Evolutionary conservation across 257 asterid species (phyloP).

Genomic region (Solanum paucissectum): DNA sequence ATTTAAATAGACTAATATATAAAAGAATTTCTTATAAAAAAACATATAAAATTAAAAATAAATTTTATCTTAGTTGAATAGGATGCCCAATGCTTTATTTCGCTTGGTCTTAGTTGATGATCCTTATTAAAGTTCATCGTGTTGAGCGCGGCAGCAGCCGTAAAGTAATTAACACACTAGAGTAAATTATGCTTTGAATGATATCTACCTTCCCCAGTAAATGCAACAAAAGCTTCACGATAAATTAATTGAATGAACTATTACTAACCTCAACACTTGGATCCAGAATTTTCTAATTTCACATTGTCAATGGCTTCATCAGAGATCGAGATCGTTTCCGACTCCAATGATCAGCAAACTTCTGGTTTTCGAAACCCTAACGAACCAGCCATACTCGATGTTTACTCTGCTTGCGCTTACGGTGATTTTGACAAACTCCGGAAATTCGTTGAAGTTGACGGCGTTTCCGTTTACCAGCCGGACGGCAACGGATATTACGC

Average conservation of each 20-base stretch:
- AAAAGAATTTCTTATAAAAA: not conserved
- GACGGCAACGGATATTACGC: slow-evolving; percentile 85
- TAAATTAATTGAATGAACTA: not conserved
- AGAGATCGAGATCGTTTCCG: slow-evolving; percentile 81
- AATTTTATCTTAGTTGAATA: not conserved
- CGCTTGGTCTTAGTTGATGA: not conserved
- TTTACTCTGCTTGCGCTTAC: slow-evolving; percentile 78
- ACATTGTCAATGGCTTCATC: slow-evolving; percentile 54
- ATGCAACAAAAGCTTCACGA: not conserved
- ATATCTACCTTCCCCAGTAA: not conserved
- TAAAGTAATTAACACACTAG: not conserved
- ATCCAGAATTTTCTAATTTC: not conserved
- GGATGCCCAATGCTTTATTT: not conserved
- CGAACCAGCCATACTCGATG: slow-evolving; percentile 47
- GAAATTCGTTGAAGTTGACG: slow-evolving; percentile 66
- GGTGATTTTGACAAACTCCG: slow-evolving; percentile 79
- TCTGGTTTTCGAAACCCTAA: slow-evolving; percentile 42
- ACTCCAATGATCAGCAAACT: slow-evolving; percentile 36
- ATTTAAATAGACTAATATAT: too few species aligned
- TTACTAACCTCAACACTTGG: slow-evolving; percentile 7
- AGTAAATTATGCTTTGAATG: not conserved
- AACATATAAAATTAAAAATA: too few species aligned
- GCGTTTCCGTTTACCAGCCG: slow-evolving; percentile 55
- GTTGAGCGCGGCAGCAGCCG: not conserved
- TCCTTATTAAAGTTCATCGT: not conserved